Base-by-base conservation (phyloP, 495 filamentous ascomycete genomes). In the Aspergillus taichungensis region DNA sequence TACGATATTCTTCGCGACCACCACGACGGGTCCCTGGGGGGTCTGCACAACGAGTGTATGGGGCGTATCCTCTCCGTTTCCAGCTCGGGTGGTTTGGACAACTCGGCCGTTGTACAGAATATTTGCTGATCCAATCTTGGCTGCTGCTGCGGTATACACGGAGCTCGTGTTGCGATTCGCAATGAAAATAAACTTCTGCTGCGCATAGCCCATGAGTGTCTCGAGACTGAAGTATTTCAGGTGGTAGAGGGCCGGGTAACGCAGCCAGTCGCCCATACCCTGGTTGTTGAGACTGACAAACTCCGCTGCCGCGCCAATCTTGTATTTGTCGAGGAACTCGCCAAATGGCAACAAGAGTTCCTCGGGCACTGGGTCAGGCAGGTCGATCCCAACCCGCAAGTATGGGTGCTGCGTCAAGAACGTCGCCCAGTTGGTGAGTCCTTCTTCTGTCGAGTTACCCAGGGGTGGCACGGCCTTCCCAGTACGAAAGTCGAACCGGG, bases 271-370 rank as follows among this genome's bases (percentile, higher is more conserved):
- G 8, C 59, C 67, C 6, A 61, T 37, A 10, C 63, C 61, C 31
- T 66, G 54, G 6, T 43, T 51, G 27, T 50, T 60, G 13, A 38
- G 34, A 43, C 44, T 58, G 3, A 62, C 45, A 7, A 59, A 30
- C 6, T 46, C 43, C 1, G 63, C 51, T 3, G 47, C 48, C 14
- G 49, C 61, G 2, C 56, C 37, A 0, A 51, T 14, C 34, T 38
- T 69, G 49, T 74, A 68, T 45, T 75, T 74, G 35, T 51, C 46
- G 24, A 72, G 45, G 45, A 71, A 76, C 3, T 72, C 56, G 3
- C 60, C 52, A 47, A 71, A 76, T 6, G 72, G 55, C 3, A 76
- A 47, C 4, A 73, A 54, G 9, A 79, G 52, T 11, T 77, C 75
- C 24, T 64, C 67, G 0, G 75, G 74, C 0, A 77, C 64, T 0